These are phyloP conservation scores for Epichloe brachyelytri DNA, from an alignment of 2,329 filamentous ascomycete genomes.

Conservation along the genomic window DNA sequence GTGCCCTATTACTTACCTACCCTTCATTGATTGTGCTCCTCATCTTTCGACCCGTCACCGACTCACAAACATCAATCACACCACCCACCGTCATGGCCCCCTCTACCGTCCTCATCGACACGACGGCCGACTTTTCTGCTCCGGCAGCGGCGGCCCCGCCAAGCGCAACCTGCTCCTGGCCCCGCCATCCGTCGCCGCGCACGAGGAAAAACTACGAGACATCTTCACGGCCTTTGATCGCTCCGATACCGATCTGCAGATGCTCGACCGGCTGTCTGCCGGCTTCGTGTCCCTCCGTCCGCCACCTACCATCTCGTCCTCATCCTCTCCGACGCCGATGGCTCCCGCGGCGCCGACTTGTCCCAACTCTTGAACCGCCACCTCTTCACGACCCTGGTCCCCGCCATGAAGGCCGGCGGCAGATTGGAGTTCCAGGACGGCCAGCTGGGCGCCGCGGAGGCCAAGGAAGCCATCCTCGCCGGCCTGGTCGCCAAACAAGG, in stretches of 20 bases:
- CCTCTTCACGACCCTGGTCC: constrained; percentile 56
- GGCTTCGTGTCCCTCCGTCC: constrained; percentile 63
- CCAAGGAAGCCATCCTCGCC: constrained; percentile 71
- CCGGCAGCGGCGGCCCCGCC: constrained; percentile 18
- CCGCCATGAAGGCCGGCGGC: constrained; percentile 57
- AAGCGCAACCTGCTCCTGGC: constrained; percentile 70
- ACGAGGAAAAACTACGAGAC: constrained; percentile 62
- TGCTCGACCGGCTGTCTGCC: constrained; percentile 85
- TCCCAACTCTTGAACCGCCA: constrained; percentile 51
- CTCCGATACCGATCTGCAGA: constrained; percentile 74
- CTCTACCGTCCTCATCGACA: constrained; percentile 41
- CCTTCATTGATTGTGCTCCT: no score
- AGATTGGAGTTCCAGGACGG: constrained; percentile 58
- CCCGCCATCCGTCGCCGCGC: constrained; percentile 76
- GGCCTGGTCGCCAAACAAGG: constrained; percentile 54
- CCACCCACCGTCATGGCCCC: constrained; percentile 31
- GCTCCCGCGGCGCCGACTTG: constrained; percentile 47
- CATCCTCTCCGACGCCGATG: constrained; percentile 67
- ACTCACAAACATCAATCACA: not conserved
- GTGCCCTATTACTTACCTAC: no score
- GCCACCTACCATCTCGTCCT: constrained; percentile 75
- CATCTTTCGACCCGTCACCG: not conserved
- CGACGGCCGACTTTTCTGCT: constrained; percentile 38
- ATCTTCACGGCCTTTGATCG: constrained; percentile 65
- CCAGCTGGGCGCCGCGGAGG: constrained; percentile 35